A percentile compares a stretch with the other conserved stretches of the same genome.
Evolutionary conservation across 2,329 filamentous ascomycete genomes (phyloP).

Genomic region (Fusarium papillatum): DNA sequence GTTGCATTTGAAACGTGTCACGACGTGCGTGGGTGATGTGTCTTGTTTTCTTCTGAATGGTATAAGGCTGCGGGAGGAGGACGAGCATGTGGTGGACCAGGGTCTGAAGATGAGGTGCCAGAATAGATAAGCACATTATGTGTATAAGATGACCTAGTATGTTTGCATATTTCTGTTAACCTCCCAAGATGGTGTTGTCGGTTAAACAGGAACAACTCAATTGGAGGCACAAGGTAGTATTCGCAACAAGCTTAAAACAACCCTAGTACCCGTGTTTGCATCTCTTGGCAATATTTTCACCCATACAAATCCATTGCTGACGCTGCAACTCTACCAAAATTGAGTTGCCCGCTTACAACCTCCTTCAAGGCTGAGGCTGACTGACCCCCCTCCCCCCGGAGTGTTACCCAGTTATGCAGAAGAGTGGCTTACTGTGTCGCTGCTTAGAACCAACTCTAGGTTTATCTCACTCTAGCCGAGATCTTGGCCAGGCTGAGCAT

Average conservation of each 20-base stretch:
- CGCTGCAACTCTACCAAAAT: constrained; percentile 15
- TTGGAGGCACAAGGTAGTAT: not conserved
- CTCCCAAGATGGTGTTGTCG: not conserved
- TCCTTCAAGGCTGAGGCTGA: constrained; percentile 33
- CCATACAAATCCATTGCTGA: not conserved
- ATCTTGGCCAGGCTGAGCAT: not conserved
- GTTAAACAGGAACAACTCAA: not conserved
- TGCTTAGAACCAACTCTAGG: not conserved
- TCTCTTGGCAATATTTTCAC: constrained; percentile 12
- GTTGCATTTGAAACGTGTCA: constrained; percentile 27
- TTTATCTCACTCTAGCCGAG: not conserved
- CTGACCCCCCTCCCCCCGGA: not conserved
- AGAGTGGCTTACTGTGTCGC: constrained; percentile 32
- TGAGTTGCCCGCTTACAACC: constrained; percentile 27
- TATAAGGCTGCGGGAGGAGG: not conserved
- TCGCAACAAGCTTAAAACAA: not conserved
- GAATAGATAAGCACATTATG: not conserved
- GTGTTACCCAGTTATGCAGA: not conserved
- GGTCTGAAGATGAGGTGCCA: not conserved
- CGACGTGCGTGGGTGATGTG: not conserved
- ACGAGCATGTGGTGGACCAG: not conserved
- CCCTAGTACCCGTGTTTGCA: constrained; percentile 22
- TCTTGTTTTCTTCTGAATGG: no score
- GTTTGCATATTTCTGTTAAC: not conserved
- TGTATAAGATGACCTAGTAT: not conserved